A percentile compares a stretch with the other conserved stretches of the same genome.
phyloP scores from a whole-genome alignment of 768 basidiomycete species.

The Serendipita vermifera region DNA sequence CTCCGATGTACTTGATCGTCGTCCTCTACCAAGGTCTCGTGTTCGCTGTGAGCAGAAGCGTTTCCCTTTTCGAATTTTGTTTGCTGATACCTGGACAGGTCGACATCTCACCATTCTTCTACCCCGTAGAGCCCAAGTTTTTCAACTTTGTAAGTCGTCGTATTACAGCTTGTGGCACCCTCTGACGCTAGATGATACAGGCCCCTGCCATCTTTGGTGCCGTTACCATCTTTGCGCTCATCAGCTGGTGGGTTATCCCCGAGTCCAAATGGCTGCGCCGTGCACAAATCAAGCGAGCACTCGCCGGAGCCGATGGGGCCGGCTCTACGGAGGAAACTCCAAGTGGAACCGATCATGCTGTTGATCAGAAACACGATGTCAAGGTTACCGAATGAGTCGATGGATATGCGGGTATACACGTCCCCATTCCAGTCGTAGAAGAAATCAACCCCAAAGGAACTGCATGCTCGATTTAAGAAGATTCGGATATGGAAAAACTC shows the following conservation, averaged over 20 bases:
- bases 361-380: too few relatives aligned
- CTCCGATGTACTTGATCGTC: slow-evolving; percentile 55
- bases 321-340: too few relatives aligned
- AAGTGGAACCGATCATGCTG: too few relatives aligned
- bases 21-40: slow-evolving; percentile 61
- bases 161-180: not conserved
- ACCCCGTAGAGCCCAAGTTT: slow-evolving; percentile 58
- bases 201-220: slow-evolving; percentile 65
- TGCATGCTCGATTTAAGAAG: too few relatives aligned
- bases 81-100: slow-evolving; percentile 33
- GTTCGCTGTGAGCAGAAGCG: slow-evolving; percentile 44
- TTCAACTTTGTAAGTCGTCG: slow-evolving; percentile 72
- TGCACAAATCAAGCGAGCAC: slow-evolving; percentile 27
- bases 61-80: slow-evolving; percentile 7
- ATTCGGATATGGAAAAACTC: too few relatives aligned
- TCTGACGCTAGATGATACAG: slow-evolving; percentile 25
- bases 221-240: slow-evolving; percentile 62
- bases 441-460: too few relatives aligned
- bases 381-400: too few relatives aligned
- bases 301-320: slow-evolving; percentile 13
- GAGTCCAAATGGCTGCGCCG: slow-evolving; percentile 67
- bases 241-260: slow-evolving; percentile 69
- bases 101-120: slow-evolving; percentile 76
- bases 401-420: too few relatives aligned
- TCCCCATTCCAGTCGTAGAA: too few relatives aligned